A percentile compares a stretch with the other conserved stretches of the same genome.
These are phyloP conservation scores for Ophiostoma pallidulum DNA, from an alignment of 2,329 filamentous ascomycete species.

Conservation along the genomic window DNA sequence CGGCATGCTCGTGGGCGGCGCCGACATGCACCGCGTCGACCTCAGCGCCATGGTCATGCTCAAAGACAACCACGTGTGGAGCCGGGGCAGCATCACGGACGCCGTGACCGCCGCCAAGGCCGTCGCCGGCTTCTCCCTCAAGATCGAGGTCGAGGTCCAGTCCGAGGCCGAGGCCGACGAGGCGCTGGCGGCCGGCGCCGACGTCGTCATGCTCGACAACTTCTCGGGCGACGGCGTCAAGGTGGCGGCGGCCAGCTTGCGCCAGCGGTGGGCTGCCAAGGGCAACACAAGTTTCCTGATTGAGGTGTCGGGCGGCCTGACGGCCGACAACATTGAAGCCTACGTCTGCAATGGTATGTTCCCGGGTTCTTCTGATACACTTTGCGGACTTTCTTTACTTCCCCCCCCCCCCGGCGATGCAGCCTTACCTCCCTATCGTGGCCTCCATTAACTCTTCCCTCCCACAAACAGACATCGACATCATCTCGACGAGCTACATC, in stretches of 20 bases:
- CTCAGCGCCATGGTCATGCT: slow-evolving; percentile 95
- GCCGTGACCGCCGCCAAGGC: slow-evolving; percentile 77
- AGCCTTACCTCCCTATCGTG: not conserved
- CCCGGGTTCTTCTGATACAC: not conserved
- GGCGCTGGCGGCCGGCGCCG: slow-evolving; percentile 81
- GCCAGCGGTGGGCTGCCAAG: slow-evolving; percentile 68
- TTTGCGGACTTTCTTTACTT: not conserved
- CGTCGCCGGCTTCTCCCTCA: slow-evolving; percentile 80
- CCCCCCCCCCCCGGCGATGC: no score
- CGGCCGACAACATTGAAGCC: slow-evolving; percentile 67
- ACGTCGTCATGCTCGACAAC: slow-evolving; percentile 97
- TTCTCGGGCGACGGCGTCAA: slow-evolving; percentile 74
- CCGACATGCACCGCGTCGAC: slow-evolving; percentile 86
- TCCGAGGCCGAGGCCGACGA: slow-evolving; percentile 81
- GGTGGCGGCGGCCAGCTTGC: slow-evolving; percentile 63
- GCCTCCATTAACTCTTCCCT: not conserved
- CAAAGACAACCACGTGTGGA: slow-evolving; percentile 98
- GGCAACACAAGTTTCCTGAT: slow-evolving; percentile 57
- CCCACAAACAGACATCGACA: slow-evolving; percentile 63
- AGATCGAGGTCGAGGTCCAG: slow-evolving; percentile 94
- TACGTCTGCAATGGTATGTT: slow-evolving; percentile 63
- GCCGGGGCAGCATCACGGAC: slow-evolving; percentile 72
- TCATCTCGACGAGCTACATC: slow-evolving; percentile 92
- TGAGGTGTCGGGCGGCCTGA: slow-evolving; percentile 88
- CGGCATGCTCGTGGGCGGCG: slow-evolving; percentile 89